Evolutionary conservation across 1,284 basidiomycete genomes (phyloP).

Genomic region (Ceratobasidium sp.): DNA sequence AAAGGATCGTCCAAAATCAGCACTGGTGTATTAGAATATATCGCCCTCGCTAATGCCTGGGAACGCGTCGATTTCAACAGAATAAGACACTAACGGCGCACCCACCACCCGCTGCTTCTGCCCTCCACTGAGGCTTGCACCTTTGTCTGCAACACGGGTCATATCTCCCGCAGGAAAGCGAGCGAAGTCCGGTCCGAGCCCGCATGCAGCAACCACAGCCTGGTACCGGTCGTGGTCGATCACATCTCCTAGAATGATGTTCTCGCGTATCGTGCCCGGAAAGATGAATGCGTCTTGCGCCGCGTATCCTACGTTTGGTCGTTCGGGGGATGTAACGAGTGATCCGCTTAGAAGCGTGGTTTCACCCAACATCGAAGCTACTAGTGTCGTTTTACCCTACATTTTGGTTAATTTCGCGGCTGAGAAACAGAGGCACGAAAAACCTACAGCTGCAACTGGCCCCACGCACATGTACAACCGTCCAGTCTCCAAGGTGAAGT

Average conservation of each 20-base stretch:
- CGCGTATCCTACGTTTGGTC: slow-evolving; percentile 12
- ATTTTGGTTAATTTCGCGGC: neutral
- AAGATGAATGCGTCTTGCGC: slow-evolving; percentile 29
- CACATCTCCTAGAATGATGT: slow-evolving; percentile 39
- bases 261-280: slow-evolving; percentile 14
- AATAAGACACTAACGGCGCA: neutral
- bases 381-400: slow-evolving; percentile 16
- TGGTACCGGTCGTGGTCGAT: slow-evolving; percentile 45
- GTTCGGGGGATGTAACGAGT: neutral
- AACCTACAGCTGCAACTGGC: slow-evolving; percentile 12
- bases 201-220: slow-evolving; percentile 42
- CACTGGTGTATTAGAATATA: slow-evolving; percentile 8
- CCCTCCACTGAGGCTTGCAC: slow-evolving; percentile 15
- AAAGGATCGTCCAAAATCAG: slow-evolving; percentile 28
- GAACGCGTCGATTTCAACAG: neutral
- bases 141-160: slow-evolving; percentile 23
- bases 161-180: slow-evolving; percentile 42
- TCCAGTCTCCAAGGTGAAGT: slow-evolving; percentile 10
- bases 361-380: slow-evolving; percentile 14
- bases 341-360: slow-evolving; percentile 1
- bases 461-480: slow-evolving; percentile 20
- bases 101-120: slow-evolving; percentile 21
- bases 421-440: neutral
- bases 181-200: slow-evolving; percentile 44
- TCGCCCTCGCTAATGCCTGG: slow-evolving; percentile 10